A percentile compares a stretch with the other conserved stretches of the same genome.
Conservation (phyloP, 2,329 filamentous ascomycete species). For the Cytospora schulzeri region DNA sequence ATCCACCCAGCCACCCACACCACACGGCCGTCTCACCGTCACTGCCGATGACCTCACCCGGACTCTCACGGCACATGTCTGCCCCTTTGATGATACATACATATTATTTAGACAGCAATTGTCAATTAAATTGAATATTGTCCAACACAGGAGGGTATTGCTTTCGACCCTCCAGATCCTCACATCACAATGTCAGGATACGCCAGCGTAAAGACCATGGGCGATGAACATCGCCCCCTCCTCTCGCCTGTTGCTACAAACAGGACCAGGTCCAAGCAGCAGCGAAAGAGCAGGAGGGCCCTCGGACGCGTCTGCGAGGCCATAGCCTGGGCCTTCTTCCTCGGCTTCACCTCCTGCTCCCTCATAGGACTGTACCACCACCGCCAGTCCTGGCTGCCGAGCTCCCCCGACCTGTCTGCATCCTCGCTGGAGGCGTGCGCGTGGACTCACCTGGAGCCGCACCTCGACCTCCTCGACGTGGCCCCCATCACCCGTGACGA, state of each 20-base stretch:
- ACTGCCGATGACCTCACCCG: slow-evolving; percentile 13
- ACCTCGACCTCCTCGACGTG: slow-evolving; percentile 33
- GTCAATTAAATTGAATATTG: not conserved
- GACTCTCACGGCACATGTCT: not conserved
- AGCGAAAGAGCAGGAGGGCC: slow-evolving; percentile 13
- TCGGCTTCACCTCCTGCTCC: slow-evolving; percentile 16
- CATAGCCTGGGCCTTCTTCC: slow-evolving; percentile 22
- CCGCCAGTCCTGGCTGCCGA: slow-evolving; percentile 15
- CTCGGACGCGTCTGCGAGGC: slow-evolving; percentile 25
- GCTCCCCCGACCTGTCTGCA: slow-evolving; percentile 5
- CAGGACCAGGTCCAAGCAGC: slow-evolving; percentile 2
- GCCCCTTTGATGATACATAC: not conserved
- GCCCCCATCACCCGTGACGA: slow-evolving; percentile 33
- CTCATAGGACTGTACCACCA: slow-evolving; percentile 15
- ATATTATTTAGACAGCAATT: not conserved
- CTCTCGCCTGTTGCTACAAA: not conserved
- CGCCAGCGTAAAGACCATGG: slow-evolving; percentile 13
- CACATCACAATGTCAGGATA: slow-evolving; percentile 12
- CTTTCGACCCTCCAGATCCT: not conserved
- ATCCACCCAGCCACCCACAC: slow-evolving; percentile 4
- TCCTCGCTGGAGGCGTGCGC: slow-evolving; percentile 32
- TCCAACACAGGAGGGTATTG: not conserved
- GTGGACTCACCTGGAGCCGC: slow-evolving; percentile 32
- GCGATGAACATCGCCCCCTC: slow-evolving; percentile 19
- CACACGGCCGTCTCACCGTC: slow-evolving; percentile 7